Conservation (phyloP, 768 basidiomycete genomes). For the Mycena haematopus region DNA sequence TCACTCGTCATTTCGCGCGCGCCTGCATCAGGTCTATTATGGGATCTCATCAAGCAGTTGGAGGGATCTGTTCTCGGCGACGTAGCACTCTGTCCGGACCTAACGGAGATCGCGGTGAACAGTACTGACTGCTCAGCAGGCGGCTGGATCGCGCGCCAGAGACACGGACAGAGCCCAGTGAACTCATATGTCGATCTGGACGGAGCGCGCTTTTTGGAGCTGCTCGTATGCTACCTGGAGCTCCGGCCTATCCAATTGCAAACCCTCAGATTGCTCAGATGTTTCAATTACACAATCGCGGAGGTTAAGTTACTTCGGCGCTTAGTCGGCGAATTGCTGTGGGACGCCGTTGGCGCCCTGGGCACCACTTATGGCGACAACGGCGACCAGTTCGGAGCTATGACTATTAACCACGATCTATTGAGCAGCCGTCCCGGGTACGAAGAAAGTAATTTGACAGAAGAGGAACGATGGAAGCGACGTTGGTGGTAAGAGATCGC, state of each 20-base stretch:
- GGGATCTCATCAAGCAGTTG: slow-evolving; percentile 8
- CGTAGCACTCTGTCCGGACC: not conserved
- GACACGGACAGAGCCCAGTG: not conserved
- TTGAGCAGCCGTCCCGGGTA: slow-evolving; percentile 7
- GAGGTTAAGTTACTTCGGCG: slow-evolving; percentile 21
- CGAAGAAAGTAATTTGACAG: slow-evolving; percentile 13
- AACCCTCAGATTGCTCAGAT: slow-evolving; percentile 7
- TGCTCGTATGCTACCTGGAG: slow-evolving; percentile 19
- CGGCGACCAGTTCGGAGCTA: slow-evolving; percentile 15
- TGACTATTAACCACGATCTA: slow-evolving; percentile 20
- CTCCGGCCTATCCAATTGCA: not conserved
- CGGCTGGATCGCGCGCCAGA: slow-evolving; percentile 9
- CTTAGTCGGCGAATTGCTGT: slow-evolving; percentile 10
- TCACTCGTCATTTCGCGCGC: slow-evolving; percentile 5
- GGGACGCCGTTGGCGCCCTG: slow-evolving; percentile 11
- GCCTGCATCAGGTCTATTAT: slow-evolving; percentile 12
- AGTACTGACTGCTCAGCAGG: slow-evolving; percentile 7
- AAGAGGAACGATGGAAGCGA: slow-evolving; percentile 10
- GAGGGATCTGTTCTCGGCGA: not conserved
- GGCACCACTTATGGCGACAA: slow-evolving; percentile 3
- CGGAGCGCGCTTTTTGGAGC: slow-evolving; percentile 17
- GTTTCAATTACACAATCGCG: slow-evolving; percentile 1
- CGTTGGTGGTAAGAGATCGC: not conserved
- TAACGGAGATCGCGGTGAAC: slow-evolving; percentile 2
- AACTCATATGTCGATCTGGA: slow-evolving; percentile 23